Evolutionary conservation across 306 rosid species (phyloP).

Genomic region (Quercus aquifolioides): DNA sequence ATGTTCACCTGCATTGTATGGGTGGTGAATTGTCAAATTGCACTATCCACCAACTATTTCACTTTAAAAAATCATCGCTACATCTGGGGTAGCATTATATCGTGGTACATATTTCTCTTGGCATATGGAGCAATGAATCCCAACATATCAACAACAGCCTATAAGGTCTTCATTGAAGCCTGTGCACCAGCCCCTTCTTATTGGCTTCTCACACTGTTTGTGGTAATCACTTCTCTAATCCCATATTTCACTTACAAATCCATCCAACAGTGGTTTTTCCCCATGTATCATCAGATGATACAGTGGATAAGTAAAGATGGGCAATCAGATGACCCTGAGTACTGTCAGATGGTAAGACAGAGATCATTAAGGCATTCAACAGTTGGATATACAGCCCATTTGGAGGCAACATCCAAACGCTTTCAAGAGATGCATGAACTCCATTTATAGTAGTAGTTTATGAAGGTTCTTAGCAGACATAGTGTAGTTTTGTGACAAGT

Average conservation of each 20-base stretch:
- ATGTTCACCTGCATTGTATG: slow-evolving; percentile 86
- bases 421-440: slow-evolving; percentile 31
- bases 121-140: slow-evolving; percentile 83
- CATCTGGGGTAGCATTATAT: slow-evolving; percentile 81
- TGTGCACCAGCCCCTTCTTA: slow-evolving; percentile 75
- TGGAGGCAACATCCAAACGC: slow-evolving; percentile 63
- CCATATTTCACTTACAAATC: slow-evolving; percentile 62
- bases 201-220: slow-evolving; percentile 72
- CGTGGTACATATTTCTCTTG: slow-evolving; percentile 79
- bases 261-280: slow-evolving; percentile 78
- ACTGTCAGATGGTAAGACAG: slow-evolving; percentile 64
- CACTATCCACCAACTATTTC: slow-evolving; percentile 76
- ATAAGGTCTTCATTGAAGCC: slow-evolving; percentile 80
- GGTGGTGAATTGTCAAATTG: slow-evolving; percentile 95
- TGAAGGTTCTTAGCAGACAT: no score
- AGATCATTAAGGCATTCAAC: slow-evolving; percentile 68
- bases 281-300: slow-evolving; percentile 78
- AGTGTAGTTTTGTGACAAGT: no score
- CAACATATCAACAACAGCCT: slow-evolving; percentile 73
- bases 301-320: slow-evolving; percentile 84
- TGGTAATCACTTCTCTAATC: slow-evolving; percentile 48
- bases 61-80: slow-evolving; percentile 69
- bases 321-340: slow-evolving; percentile 65
- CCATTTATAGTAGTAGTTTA: background rate
- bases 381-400: slow-evolving; percentile 83